phyloP scores from a whole-genome alignment of 108 stramenopile species.

The Schizochytrium sp. region DNA sequence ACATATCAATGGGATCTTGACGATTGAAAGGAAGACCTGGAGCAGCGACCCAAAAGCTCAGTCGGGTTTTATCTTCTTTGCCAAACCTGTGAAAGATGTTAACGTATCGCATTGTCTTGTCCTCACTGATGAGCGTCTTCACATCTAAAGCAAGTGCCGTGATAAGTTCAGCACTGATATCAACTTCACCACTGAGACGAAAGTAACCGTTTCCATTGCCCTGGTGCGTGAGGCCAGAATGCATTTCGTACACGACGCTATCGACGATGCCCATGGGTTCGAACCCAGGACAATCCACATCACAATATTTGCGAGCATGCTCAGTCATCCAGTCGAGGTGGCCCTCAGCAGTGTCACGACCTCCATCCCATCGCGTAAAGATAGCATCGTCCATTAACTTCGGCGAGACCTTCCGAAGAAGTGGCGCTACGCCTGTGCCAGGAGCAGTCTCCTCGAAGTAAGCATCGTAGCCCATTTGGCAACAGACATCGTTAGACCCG shows the following conservation, averaged over 20 bases:
- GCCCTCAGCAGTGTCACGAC: not conserved
- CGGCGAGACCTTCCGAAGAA: not conserved
- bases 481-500: not conserved
- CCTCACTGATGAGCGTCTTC: not conserved
- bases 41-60: not conserved
- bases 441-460: not conserved
- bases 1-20: conserved; percentile 16
- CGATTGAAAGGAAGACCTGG: not conserved
- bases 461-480: not conserved
- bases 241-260: conserved; percentile 39
- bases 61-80: not conserved
- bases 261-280: not conserved
- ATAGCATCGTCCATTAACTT: not conserved
- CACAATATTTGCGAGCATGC: not conserved
- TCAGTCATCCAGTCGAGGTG: conserved; percentile 49
- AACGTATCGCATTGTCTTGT: conserved; percentile 34
- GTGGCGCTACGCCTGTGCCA: conserved; percentile 8
- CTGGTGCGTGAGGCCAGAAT: not conserved
- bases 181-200: conserved; percentile 10
- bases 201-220: conserved; percentile 45
- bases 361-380: conserved; percentile 32
- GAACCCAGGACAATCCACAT: conserved; percentile 8
- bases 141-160: not conserved
- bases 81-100: not conserved
- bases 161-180: not conserved